Conservation (phyloP, 23 red algal genomes). For the Agarophyton chilense region DNA sequence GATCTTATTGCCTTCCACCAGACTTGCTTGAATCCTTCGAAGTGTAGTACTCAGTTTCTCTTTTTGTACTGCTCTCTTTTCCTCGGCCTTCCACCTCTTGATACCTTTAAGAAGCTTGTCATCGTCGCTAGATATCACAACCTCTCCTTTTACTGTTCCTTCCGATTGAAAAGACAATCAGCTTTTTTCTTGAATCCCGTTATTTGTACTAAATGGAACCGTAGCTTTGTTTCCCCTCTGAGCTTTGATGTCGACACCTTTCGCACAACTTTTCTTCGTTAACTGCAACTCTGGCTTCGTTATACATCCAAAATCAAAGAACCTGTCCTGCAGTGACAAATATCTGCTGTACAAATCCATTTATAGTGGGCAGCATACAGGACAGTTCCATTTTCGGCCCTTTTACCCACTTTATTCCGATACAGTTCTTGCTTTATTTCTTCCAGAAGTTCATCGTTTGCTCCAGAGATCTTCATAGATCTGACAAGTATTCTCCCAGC, state of each 20-base stretch:
- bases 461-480: conserved; percentile 21
- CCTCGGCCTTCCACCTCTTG: neutral
- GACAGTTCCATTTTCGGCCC: neutral
- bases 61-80: neutral
- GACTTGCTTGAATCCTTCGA: neutral
- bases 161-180: neutral
- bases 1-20: neutral
- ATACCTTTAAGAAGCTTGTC: neutral
- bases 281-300: neutral
- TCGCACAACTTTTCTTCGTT: neutral
- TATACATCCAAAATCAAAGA: neutral
- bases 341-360: conserved; percentile 29
- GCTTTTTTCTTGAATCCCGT: neutral
- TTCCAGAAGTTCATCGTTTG: conserved; percentile 34
- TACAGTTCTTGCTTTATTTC: conserved; percentile 21
- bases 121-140: neutral
- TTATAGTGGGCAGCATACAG: conserved; percentile 1
- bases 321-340: neutral
- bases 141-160: neutral
- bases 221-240: no score
- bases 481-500: conserved; percentile 9
- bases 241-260: neutral
- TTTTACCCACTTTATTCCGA: neutral
- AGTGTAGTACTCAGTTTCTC: neutral
- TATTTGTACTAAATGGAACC: neutral